phyloP scores from a whole-genome alignment of 306 rosid species.

The Castanospermum australe region DNA sequence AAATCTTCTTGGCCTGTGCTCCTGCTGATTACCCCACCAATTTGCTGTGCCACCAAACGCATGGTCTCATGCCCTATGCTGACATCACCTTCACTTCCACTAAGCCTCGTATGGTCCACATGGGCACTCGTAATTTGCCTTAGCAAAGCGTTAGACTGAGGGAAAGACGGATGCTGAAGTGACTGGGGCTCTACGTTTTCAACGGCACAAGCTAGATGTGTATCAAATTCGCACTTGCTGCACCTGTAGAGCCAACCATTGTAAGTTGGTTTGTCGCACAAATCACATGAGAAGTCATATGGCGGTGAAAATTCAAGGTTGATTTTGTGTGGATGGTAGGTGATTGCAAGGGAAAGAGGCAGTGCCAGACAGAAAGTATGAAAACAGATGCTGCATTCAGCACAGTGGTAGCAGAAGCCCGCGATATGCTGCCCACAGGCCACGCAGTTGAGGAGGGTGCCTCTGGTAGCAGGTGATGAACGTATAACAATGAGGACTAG shows the following conservation, averaged over 20 bases:
- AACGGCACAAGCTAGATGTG: constrained; percentile 50
- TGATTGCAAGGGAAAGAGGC: constrained; percentile 39
- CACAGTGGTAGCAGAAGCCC: constrained; percentile 52
- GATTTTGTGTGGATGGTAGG: constrained; percentile 48
- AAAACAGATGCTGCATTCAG: constrained; percentile 41
- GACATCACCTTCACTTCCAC: background rate
- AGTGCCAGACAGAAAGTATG: constrained; percentile 47
- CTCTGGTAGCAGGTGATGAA: constrained; percentile 12
- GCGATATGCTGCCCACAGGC: constrained; percentile 42
- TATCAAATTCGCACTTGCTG: constrained; percentile 59
- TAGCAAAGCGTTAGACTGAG: constrained; percentile 18
- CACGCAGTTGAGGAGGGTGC: constrained; percentile 22
- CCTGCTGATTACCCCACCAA: constrained; percentile 5
- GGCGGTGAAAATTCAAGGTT: constrained; percentile 52
- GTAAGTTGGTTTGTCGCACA: constrained; percentile 44
- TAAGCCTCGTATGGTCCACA: background rate
- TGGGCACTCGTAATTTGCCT: background rate
- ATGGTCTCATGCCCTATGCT: constrained; percentile 28
- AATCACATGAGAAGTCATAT: constrained; percentile 52
- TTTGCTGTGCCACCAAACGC: constrained; percentile 35
- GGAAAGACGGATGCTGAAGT: background rate
- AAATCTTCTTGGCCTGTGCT: background rate
- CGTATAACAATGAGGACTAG: constrained; percentile 41
- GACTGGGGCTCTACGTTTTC: constrained; percentile 7
- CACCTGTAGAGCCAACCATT: constrained; percentile 69